These are phyloP conservation scores for Chlorophyllum brunneum DNA, from an alignment of 768 basidiomycete species.

Conservation along the genomic window DNA sequence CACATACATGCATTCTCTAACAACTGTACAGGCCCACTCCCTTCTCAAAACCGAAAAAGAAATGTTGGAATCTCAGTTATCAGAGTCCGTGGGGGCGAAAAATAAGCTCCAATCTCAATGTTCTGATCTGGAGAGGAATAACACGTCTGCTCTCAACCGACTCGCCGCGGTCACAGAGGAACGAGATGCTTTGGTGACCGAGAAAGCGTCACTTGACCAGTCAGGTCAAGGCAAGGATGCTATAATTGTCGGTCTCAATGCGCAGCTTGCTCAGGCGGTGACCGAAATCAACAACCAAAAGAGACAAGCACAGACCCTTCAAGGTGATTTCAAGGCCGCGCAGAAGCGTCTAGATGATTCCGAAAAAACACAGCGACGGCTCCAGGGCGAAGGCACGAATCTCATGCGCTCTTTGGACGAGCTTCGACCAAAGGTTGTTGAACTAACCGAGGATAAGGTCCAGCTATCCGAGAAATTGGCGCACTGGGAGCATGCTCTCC, in stretches of 20 bases:
- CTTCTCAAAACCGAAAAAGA: constrained; percentile 63
- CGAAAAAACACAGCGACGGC: constrained; percentile 63
- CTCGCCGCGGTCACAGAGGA: constrained; percentile 42
- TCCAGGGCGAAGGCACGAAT: constrained; percentile 75
- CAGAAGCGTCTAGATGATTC: constrained; percentile 71
- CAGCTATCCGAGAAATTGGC: constrained; percentile 65
- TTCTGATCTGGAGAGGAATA: constrained; percentile 39
- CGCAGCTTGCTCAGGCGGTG: constrained; percentile 52
- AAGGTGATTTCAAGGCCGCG: constrained; percentile 63
- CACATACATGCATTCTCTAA: constrained; percentile 5
- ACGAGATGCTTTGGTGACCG: constrained; percentile 42
- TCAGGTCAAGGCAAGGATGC: constrained; percentile 43
- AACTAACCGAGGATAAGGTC: constrained; percentile 69
- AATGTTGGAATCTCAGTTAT: constrained; percentile 43
- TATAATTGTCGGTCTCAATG: constrained; percentile 49
- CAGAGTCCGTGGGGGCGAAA: constrained; percentile 37
- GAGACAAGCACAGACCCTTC: constrained; percentile 55
- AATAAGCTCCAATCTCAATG: constrained; percentile 45
- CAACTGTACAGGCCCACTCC: constrained; percentile 42
- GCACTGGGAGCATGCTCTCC: constrained; percentile 48
- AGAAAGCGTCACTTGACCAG: constrained; percentile 46
- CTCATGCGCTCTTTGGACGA: constrained; percentile 82
- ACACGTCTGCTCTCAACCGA: constrained; percentile 34
- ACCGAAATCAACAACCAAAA: constrained; percentile 49
- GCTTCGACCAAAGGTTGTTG: constrained; percentile 81